Conservation (phyloP, 495 filamentous ascomycete genomes). For the Penicillium paxilli region DNA sequence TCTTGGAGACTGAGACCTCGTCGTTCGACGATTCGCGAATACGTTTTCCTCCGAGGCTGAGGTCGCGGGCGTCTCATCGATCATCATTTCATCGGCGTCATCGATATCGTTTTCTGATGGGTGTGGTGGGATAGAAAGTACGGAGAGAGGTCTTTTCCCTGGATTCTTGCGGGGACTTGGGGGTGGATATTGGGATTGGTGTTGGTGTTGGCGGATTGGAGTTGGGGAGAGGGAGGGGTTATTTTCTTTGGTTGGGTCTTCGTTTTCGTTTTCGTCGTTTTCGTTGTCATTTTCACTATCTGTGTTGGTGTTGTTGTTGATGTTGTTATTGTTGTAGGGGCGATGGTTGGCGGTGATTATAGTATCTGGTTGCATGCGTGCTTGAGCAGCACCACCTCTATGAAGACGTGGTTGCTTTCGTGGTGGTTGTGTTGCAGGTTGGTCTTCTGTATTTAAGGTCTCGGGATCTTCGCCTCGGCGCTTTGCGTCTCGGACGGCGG, state of each 20-base stretch:
- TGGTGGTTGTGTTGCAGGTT: conserved; percentile 17
- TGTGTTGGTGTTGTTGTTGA: background rate
- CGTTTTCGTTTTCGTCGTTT: conserved; percentile 32
- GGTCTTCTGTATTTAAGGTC: conserved; percentile 10
- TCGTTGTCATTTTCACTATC: conserved; percentile 4
- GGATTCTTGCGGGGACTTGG: conserved; percentile 33
- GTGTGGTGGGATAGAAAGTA: conserved; percentile 32
- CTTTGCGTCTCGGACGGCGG: conserved; percentile 56
- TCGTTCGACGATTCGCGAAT: conserved; percentile 41
- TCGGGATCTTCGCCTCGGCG: conserved; percentile 56
- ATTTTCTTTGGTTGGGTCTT: conserved; percentile 48
- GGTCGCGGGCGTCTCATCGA: conserved; percentile 26
- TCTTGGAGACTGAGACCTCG: background rate
- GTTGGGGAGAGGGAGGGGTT: conserved; percentile 46
- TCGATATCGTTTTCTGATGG: too few species aligned
- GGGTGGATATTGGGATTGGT: too few species aligned
- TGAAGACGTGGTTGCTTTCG: conserved; percentile 26
- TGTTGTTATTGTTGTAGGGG: background rate
- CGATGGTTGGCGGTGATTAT: conserved; percentile 5
- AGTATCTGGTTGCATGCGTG: too few species aligned
- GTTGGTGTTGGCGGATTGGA: conserved; percentile 25
- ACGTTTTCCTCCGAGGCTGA: conserved; percentile 43
- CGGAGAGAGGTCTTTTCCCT: conserved; percentile 44
- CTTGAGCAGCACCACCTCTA: too few species aligned
- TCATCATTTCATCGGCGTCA: conserved; percentile 26